Evolutionary conservation across 108 stramenopile genomes (phyloP), one percentile per base, ranked within the genome.

Genomic region (Craspedostauros australis): DNA sequence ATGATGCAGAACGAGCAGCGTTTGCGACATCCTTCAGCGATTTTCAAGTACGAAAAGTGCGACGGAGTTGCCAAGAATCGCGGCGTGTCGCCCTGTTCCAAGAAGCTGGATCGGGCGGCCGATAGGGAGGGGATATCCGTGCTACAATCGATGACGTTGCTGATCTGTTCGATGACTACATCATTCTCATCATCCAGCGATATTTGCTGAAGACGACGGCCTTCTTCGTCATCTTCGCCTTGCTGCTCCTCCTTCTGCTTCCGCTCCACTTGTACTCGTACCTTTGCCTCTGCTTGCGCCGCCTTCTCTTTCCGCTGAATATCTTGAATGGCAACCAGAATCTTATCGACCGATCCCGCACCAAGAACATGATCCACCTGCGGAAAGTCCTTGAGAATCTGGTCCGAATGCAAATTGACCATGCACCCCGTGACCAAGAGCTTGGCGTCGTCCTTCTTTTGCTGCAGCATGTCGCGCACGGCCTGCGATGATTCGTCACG

Each of bases 361-460:
- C 64, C 46, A 39, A 73, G 28, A 5, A 73, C 47, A 14, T 54
- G 46, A 51, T 73, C 59, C 4, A 73, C 72, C 19, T 57, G 48
- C 6, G 72, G 72, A 57, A 51, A 66, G 20, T 61, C 54, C 25
- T 50, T 6, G 16, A 66, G 33, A 24, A 73, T 73, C 22, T 60
- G 33, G 30, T 73, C 64, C 34, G 57, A 53, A 22, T 73, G 72
- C 19, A 73, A 46, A 37, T 73, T 73, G 1, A 73, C 72, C 72
- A 73, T 73, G 43, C 72, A 73, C 18, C 72, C 72, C 31, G 72
- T 73, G 21, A 73, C 72, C 24, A 73, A 24, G 16, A 73, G 38
- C 52, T 72, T 72, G 30, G 33, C 32, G 14, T 42, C 26, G 1
- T 9, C 6, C 23, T 55, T 54, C 39, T 54, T 59, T 15, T 30